Conservation (phyloP, 2,329 filamentous ascomycete genomes). For the Ophiocordyceps sinensis region DNA sequence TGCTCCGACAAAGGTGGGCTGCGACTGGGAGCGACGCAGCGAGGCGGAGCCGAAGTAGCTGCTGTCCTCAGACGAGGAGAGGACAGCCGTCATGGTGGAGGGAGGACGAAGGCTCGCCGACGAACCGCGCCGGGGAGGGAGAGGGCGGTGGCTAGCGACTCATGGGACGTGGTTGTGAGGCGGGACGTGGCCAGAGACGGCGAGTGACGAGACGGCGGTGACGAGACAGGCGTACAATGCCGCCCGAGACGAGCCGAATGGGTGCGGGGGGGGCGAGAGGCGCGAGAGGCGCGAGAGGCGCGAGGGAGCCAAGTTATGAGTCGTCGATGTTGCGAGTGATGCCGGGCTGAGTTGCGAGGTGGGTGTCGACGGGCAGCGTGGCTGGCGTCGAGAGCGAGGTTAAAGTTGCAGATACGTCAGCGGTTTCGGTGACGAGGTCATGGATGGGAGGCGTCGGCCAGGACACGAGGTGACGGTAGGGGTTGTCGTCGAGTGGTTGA, state of each 20-base stretch:
- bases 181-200: background rate
- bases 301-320: background rate
- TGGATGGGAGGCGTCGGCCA: background rate
- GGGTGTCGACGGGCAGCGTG: background rate
- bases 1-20: conserved; percentile 37
- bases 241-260: background rate
- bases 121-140: background rate
- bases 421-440: background rate
- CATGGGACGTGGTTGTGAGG: background rate
- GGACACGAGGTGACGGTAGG: background rate
- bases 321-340: background rate
- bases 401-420: background rate
- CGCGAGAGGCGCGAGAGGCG: background rate
- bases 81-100: conserved; percentile 38
- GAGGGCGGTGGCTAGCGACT: background rate
- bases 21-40: conserved; percentile 45
- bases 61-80: conserved; percentile 38
- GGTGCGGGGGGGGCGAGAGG: background rate
- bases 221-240: background rate
- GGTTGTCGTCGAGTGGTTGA: background rate
- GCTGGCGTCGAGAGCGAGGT: background rate
- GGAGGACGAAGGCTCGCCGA: conserved; percentile 1
- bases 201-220: background rate
- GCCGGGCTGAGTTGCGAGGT: background rate
- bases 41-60: conserved; percentile 39